Conservation (phyloP, 2,329 filamentous ascomycete species). For the Penicillium sp. region DNA sequence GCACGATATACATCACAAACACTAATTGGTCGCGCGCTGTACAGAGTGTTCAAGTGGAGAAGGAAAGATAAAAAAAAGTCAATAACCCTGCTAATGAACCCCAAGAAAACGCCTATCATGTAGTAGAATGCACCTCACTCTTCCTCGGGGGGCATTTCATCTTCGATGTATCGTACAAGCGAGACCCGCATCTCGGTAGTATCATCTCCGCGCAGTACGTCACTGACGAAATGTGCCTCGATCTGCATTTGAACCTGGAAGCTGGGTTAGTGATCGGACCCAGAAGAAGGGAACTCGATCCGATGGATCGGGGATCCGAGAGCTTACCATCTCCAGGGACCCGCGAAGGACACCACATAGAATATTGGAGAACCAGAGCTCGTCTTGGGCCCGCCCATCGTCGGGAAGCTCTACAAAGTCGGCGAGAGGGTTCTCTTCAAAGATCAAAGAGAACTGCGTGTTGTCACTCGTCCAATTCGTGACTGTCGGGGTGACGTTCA, state of each 20-base stretch:
- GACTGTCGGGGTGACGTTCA: conserved; percentile 91
- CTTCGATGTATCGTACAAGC: conserved; percentile 90
- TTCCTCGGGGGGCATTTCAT: conserved; percentile 95
- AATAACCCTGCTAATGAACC: background rate
- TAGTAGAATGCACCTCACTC: conserved; percentile 57
- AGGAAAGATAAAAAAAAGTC: background rate
- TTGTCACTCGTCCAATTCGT: conserved; percentile 96
- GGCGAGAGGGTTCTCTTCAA: conserved; percentile 94
- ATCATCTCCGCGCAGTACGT: conserved; percentile 88
- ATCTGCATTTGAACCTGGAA: conserved; percentile 89
- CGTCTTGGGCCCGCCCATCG: conserved; percentile 91
- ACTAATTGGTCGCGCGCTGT: conserved; percentile 14
- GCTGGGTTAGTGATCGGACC: conserved; percentile 21
- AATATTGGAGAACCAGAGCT: conserved; percentile 98
- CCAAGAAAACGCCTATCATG: conserved; percentile 7
- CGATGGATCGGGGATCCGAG: background rate
- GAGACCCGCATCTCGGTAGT: conserved; percentile 96
- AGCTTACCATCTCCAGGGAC: conserved; percentile 85
- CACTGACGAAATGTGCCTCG: conserved; percentile 93
- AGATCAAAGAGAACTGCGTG: conserved; percentile 93
- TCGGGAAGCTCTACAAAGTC: conserved; percentile 98
- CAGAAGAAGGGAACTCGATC: conserved; percentile 14
- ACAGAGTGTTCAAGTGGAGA: background rate
- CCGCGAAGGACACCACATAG: conserved; percentile 90
- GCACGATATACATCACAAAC: conserved; percentile 26